Evolutionary conservation across 805 yeast genomes (phyloP).

Genomic region (Candida jianshihensis): DNA sequence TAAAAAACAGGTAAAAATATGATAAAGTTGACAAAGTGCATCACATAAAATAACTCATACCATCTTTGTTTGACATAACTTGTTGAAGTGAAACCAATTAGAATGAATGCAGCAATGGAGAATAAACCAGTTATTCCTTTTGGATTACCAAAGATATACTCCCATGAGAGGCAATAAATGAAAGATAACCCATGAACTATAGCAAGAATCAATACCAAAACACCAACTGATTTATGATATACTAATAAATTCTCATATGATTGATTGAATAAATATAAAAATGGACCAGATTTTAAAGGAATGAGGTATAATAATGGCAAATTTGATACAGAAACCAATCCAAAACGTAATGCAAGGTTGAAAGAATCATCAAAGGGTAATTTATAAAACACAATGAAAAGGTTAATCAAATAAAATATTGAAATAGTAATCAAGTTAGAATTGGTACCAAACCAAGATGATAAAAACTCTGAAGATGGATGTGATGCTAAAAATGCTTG

Average conservation of each 20-base stretch:
- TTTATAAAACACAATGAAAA: constrained; percentile 8
- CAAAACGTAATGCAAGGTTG: constrained; percentile 19
- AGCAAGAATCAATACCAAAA: constrained; percentile 12
- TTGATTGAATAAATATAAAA: constrained; percentile 11
- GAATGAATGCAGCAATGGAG: constrained; percentile 6
- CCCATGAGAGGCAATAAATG: constrained; percentile 16
- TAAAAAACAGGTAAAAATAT: constrained; percentile 20
- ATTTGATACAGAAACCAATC: constrained; percentile 20
- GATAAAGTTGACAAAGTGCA: constrained; percentile 13
- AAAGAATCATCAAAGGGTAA: constrained; percentile 19
- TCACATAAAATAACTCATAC: constrained; percentile 18
- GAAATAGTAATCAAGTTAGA: constrained; percentile 8
- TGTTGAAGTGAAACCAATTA: constrained; percentile 12
- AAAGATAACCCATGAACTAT: constrained; percentile 14
- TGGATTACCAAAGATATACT: constrained; percentile 6
- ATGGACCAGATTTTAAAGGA: constrained; percentile 21
- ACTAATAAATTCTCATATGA: constrained; percentile 20
- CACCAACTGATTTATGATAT: constrained; percentile 21
- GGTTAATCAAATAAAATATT: constrained; percentile 10
- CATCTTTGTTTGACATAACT: constrained; percentile 8
- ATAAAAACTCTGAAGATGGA: constrained; percentile 2
- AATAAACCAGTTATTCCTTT: constrained; percentile 13
- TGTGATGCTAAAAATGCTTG: background rate
- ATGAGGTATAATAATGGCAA: constrained; percentile 21
- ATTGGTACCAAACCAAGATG: constrained; percentile 14